Evolutionary conservation across 805 yeast genomes (phyloP), one percentile per base, ranked within the genome.

Genomic region (Candida montana): DNA sequence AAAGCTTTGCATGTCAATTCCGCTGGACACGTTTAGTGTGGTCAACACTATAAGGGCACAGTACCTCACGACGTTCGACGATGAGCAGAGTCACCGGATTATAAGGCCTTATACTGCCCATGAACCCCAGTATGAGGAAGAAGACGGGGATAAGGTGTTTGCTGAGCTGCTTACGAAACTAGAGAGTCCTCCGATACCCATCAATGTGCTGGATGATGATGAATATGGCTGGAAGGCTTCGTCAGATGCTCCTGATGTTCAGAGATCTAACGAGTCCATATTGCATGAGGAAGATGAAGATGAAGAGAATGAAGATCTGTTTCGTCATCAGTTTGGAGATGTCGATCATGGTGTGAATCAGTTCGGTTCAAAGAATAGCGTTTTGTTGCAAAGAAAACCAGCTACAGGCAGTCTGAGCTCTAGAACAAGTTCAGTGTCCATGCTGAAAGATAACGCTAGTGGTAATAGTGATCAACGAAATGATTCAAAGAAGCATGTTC

Each of bases 161-260:
- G 42, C 42, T 2, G 47, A 40, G 32, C 35, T 50, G 23, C 33
- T 57, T 5, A 19, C 45, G 2, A 34, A 48, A n/a, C 28, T 50
- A 3, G 61, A 57, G 27, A 47, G 53, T 9, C 63, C 63, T 0
- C 63, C 63, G 3, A 57, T 59, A n/a, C 62, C 62, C 1, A 40
- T 56, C 8, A 59, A 58, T 19, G 55, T 53, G 1, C 35, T 50
- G 18, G 58, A 54, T 35, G 57, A 53, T 29, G 33, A 40, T 1
- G 51, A 47, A 18, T 37, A 29, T 26, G 44, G 27, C 24, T 37
- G 35, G 48, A 42, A 4, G 31, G 35, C 12, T 17, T 3, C 19
- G 6, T 6, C 7, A 3, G 19, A 33, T 15, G 18, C 20, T n/a
- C n/a, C 13, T 8, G 11, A 26, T 26, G n/a, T 8, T 26, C n/a